Conservation (phyloP, 139 green algal genomes). For the Yamagishiella unicocca region DNA sequence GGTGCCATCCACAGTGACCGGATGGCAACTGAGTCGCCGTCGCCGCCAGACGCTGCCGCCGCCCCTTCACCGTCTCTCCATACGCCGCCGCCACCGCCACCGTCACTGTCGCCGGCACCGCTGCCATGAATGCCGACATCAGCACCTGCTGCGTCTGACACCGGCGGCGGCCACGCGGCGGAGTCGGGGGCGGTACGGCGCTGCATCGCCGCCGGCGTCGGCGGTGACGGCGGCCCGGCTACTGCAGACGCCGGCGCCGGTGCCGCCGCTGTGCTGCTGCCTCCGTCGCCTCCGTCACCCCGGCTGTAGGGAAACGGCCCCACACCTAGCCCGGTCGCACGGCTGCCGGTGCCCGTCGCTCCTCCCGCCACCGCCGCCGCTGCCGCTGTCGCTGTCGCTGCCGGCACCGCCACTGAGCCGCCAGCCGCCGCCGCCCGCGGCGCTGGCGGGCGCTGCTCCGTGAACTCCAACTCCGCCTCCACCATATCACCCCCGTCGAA, state of each 20-base stretch:
- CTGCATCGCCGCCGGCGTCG: neutral
- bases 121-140: neutral
- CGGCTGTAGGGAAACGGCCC: too few species aligned
- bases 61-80: neutral
- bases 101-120: neutral
- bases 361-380: neutral
- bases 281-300: too few species aligned
- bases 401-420: neutral
- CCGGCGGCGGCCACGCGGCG: neutral
- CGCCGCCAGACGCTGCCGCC: neutral
- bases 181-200: neutral
- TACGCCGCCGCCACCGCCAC: neutral
- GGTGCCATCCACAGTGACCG: slow-evolving; percentile 15
- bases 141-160: neutral
- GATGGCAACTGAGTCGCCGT: neutral
- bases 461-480: slow-evolving; percentile 35
- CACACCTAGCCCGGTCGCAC: neutral
- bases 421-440: neutral
- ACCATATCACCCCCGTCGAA: slow-evolving; percentile 34
- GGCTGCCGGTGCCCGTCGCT: neutral
- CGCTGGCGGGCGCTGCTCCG: neutral
- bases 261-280: neutral
- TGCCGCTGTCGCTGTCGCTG: neutral
- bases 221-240: neutral
- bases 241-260: neutral